Evolutionary conservation across 108 stramenopile genomes (phyloP), one percentile per base, ranked within the genome.

Genomic region (Fragilaria crotonensis): DNA sequence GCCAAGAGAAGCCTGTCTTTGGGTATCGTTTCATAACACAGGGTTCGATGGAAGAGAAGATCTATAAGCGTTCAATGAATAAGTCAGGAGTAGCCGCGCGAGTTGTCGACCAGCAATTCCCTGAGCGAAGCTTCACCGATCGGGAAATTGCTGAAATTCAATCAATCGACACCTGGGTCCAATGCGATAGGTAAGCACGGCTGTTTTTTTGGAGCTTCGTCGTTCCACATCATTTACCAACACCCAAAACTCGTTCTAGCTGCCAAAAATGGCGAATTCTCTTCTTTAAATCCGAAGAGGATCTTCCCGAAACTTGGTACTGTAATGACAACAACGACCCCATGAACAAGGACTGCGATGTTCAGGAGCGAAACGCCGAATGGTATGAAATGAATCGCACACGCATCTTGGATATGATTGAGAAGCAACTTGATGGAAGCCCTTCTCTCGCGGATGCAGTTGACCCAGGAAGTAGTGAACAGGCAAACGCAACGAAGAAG

Each of bases 11-110:
- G 52, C 63, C 75, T 33, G 80, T 81, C 26, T 86, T 68, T 52
- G 76, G 67, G 28, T 90, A 90, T 57, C 63, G 82, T 9, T 71
- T 90, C 18, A 66, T 90, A n/a, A 75, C 83, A 1, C 79, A 90
- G 63, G 84, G 84, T 1, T 71, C 80, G 5, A 83, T 83, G 73
- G 89, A 90, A 61, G 81, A 85, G 49, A 90, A 90, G 50, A 74
- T 90, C 18, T 90, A 83, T 57, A 66, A 64, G 23, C 64, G 89
- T 22, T 67, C 78, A 23, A 78, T 81, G 7, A 71, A 70, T 25
- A 90, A 90, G 53, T 75, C 63, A 0, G 67, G 80, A 41, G 49
- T 90, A 4, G 81, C 78, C 29, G 62, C 66, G 33, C 60, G 80
- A 1, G 71, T 90, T 3, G 62, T 90, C 48, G 89, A 90, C 31